Percentiles rank a stretch among this genome's conserved stretches.
Conservation (phyloP, 345 rosid genomes). For the Syzygium grande region DNA sequence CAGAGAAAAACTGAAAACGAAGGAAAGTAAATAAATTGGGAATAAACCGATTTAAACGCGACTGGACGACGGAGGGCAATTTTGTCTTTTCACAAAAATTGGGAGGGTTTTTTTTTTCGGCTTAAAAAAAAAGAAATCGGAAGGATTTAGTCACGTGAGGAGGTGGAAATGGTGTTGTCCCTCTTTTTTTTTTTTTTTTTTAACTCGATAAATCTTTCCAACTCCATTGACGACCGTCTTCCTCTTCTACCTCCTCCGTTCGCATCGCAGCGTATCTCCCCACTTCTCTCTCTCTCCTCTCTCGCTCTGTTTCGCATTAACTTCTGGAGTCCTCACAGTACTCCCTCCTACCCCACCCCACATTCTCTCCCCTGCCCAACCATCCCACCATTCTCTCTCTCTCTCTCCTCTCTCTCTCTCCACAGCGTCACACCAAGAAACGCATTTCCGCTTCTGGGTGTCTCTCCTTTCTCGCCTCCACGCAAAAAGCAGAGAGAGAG, state of each 20-base stretch:
- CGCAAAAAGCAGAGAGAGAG: not conserved
- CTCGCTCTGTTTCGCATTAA: not conserved
- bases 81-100: too few species aligned
- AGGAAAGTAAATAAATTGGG: not conserved
- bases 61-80: too few species aligned
- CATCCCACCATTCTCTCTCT: not conserved
- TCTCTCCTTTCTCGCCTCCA: not conserved
- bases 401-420: rapidly evolving
- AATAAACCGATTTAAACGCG: too few species aligned
- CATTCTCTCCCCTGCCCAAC: not conserved
- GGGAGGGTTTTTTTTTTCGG: too few species aligned
- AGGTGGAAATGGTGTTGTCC: too few species aligned
- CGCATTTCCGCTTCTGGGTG: not conserved
- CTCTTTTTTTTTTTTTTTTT: too few species aligned
- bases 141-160: too few species aligned
- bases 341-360: not conserved
- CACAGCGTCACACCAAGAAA: not conserved
- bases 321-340: not conserved
- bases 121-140: too few species aligned
- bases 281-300: not conserved
- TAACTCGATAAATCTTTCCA: not conserved
- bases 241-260: not conserved
- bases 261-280: not conserved
- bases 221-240: not conserved
- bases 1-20: too few species aligned